Percentiles rank a stretch among this genome's conserved stretches.
phyloP scores from a whole-genome alignment of 495 filamentous ascomycete genomes.

The Apodospora peruviana region DNA sequence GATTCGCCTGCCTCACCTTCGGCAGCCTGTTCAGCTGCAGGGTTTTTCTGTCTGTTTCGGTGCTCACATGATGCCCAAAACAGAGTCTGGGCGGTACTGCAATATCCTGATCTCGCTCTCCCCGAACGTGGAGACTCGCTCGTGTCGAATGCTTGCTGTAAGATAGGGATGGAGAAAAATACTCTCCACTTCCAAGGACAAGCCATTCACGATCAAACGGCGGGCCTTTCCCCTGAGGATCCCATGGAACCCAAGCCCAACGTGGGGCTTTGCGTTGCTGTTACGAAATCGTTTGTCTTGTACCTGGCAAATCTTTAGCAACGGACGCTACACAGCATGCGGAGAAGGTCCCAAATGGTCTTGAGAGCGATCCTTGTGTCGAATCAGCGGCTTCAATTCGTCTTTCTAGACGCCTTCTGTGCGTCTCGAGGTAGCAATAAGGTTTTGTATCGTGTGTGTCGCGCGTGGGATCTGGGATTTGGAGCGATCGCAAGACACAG shows the following conservation, averaged over 20 bases:
- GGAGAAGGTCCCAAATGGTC: not conserved
- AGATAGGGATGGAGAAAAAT: not conserved
- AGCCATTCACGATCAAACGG: too few species aligned
- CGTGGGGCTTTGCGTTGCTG: constrained; percentile 8
- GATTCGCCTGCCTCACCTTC: constrained; percentile 1
- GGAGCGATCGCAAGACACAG: too few species aligned
- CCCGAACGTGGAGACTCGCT: not conserved
- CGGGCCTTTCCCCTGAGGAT: too few species aligned
- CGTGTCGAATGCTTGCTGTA: not conserved
- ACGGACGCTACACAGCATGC: constrained; percentile 2
- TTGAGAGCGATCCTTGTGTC: not conserved
- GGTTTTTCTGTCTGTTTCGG: not conserved
- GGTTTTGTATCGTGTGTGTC: constrained; percentile 1
- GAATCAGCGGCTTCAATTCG: not conserved
- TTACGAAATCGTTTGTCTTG: constrained; percentile 28
- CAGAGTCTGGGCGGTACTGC: not conserved
- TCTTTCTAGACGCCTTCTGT: constrained; percentile 11
- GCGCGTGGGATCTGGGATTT: too few species aligned
- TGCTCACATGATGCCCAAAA: not conserved
- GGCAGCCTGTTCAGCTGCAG: constrained; percentile 3
- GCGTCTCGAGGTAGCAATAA: not conserved
- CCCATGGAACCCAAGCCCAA: not conserved
- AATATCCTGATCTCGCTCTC: not conserved
- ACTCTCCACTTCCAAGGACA: not conserved
- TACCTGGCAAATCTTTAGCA: constrained; percentile 19